Conservation (phyloP, 495 filamentous ascomycete genomes). For the Melanomma pulvis-pyrius region DNA sequence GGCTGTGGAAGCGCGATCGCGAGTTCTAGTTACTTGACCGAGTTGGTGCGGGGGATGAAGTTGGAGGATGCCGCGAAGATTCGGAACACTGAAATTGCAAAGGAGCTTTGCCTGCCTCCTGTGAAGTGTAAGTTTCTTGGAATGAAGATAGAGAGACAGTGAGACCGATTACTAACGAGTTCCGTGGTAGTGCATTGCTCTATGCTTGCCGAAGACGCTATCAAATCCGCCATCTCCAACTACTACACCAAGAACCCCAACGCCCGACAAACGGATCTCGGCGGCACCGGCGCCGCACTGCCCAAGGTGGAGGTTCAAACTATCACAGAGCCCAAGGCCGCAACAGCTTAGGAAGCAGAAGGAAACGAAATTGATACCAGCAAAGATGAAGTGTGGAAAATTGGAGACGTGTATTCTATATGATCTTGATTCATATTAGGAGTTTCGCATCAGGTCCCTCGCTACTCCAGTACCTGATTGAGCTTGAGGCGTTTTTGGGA, state of each 20-base stretch:
- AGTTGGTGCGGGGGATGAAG: constrained; percentile 94
- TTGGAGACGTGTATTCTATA: neutral
- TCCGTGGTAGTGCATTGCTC: constrained; percentile 83
- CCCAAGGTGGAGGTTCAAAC: constrained; percentile 52
- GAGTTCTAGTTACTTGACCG: constrained; percentile 85
- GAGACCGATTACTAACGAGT: constrained; percentile 1
- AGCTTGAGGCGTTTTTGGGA: constrained; percentile 6
- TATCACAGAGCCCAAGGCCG: constrained; percentile 29
- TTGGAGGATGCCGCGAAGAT: constrained; percentile 89
- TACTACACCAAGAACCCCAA: constrained; percentile 96
- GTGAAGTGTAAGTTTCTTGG: constrained; percentile 74
- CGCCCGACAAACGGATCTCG: constrained; percentile 69
- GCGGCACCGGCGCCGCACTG: constrained; percentile 64
- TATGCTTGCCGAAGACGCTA: constrained; percentile 98
- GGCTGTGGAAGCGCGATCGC: constrained; percentile 96
- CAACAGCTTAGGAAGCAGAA: constrained; percentile 17
- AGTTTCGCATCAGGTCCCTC: constrained; percentile 11
- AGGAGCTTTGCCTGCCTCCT: constrained; percentile 91
- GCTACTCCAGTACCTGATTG: constrained; percentile 11
- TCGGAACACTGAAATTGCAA: constrained; percentile 95
- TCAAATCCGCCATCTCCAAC: constrained; percentile 98
- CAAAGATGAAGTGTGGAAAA: neutral
- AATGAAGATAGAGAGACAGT: neutral
- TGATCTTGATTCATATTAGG: neutral
- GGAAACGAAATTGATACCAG: constrained; percentile 3